Percentiles rank a stretch among this genome's conserved stretches.
Evolutionary conservation across 495 filamentous ascomycete species (phyloP).

Genomic region (Penicillium cataractarum): DNA sequence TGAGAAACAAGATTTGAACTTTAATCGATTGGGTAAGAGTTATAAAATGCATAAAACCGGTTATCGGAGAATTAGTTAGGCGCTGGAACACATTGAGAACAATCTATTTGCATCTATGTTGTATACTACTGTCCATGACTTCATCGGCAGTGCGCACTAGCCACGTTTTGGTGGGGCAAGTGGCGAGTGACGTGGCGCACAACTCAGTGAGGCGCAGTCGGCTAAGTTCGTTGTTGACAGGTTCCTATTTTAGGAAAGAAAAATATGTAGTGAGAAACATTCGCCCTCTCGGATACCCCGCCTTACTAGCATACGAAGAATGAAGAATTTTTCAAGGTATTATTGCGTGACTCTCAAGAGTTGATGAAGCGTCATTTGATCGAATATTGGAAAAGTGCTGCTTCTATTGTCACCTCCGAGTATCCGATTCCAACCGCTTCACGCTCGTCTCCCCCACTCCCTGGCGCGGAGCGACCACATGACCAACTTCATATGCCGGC

Average conservation of each 20-base stretch:
- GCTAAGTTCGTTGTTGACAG: background rate
- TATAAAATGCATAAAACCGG: background rate
- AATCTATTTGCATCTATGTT: background rate
- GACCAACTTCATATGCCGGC: constrained; percentile 35
- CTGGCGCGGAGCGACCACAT: constrained; percentile 26
- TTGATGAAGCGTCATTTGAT: background rate
- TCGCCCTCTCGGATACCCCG: constrained; percentile 14
- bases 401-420: constrained; percentile 5
- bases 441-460: constrained; percentile 6
- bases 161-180: constrained; percentile 9
- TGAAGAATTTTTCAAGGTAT: background rate
- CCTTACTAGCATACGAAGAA: background rate
- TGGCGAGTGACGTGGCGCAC: constrained; percentile 28
- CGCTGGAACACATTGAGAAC: constrained; percentile 6
- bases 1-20: constrained; percentile 11
- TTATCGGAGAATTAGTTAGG: constrained; percentile 4
- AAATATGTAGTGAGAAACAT: constrained; percentile 1
- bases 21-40: constrained; percentile 7
- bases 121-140: background rate
- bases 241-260: constrained; percentile 22
- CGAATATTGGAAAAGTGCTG: background rate
- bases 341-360: background rate
- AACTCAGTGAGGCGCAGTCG: constrained; percentile 17
- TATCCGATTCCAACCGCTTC: constrained; percentile 15
- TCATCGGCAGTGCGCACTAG: constrained; percentile 5